Base-by-base conservation (phyloP, 2,329 filamentous ascomycete genomes). In the Neobulgaria alba region DNA sequence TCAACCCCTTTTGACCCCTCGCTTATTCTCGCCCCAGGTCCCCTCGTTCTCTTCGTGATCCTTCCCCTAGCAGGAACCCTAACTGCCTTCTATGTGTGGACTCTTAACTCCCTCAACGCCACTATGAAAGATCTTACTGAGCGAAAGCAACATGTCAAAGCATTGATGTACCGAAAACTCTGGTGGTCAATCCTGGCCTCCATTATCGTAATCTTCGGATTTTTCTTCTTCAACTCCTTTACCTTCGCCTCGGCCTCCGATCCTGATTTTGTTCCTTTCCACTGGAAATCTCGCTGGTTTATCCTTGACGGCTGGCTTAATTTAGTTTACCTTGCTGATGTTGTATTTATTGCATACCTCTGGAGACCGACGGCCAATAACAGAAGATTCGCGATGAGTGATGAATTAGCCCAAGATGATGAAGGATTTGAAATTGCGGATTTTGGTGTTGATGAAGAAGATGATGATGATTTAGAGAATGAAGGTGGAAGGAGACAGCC, bases 81-180 rank as follows among this genome's bases (percentile, higher is more conserved):
- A 48, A 98, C 92, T 14, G 89, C 85, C 9, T 98, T 98, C 64
- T 98, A 98, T 63, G 85, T 98, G 46, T 98, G 92, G 92, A 98
- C 92, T 0, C 73, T 98, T 50, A 96, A 95, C 67, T 93, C 89
- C 16, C 74, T 98, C 43, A 95, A 90, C 62, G 72, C 82, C 43
- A 98, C 92, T 0, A 90, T 96, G 68, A 96, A 95, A 65, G 90
- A 96, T 57, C 74, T 98, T n/a, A 75, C 84, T 41, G 86, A 95
- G 57, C 82, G 92, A 51, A 95, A 95, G 65, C 92, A 98, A 65
- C 82, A 85, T 55, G 82, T 83, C 55, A 98, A 98, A 62, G 87
- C 89, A 35, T 65, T 77, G 64, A 98, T 98, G 93, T 98, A 96
- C 67, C 89, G 85, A 67, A 94, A 93, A 63, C 77, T 98, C 10